Evolutionary conservation across 352 stramenopile species (phyloP).

Genomic region (Globisporangium alternatum): DNA sequence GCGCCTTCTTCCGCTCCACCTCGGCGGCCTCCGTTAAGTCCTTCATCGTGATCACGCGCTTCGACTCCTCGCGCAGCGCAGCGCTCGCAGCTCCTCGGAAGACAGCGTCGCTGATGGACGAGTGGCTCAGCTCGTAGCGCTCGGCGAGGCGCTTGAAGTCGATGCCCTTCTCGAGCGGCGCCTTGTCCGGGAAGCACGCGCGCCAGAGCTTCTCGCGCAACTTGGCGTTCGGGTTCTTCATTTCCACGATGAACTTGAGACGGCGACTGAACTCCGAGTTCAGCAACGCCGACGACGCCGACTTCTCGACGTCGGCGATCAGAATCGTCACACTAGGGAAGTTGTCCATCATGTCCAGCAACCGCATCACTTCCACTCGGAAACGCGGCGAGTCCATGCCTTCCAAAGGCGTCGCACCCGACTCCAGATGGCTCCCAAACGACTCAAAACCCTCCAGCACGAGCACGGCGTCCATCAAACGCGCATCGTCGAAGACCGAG

Average conservation of each 20-base stretch:
- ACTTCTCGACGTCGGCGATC: slow-evolving; percentile 63
- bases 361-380: slow-evolving; percentile 66
- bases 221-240: slow-evolving; percentile 70
- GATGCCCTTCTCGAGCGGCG: slow-evolving; percentile 53
- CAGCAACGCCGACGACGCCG: slow-evolving; percentile 37
- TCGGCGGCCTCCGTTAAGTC: slow-evolving; percentile 70
- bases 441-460: slow-evolving; percentile 87
- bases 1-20: slow-evolving; percentile 69
- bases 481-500: slow-evolving; percentile 83
- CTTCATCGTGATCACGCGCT: slow-evolving; percentile 77
- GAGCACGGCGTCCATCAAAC: slow-evolving; percentile 83
- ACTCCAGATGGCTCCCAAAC: slow-evolving; percentile 75
- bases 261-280: slow-evolving; percentile 70
- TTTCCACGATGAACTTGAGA: slow-evolving; percentile 86
- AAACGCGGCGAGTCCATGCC: slow-evolving; percentile 72
- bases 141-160: slow-evolving; percentile 72
- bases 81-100: slow-evolving; percentile 77
- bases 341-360: slow-evolving; percentile 74
- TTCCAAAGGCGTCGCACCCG: slow-evolving; percentile 43
- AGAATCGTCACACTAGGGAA: slow-evolving; percentile 83
- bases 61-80: slow-evolving; percentile 54
- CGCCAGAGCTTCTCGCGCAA: slow-evolving; percentile 73
- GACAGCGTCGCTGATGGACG: slow-evolving; percentile 77
- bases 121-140: slow-evolving; percentile 74
- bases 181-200: slow-evolving; percentile 70